Evolutionary conservation across 164 flowering plant genomes (phyloP).

Genomic region (Aristolochia californica): DNA sequence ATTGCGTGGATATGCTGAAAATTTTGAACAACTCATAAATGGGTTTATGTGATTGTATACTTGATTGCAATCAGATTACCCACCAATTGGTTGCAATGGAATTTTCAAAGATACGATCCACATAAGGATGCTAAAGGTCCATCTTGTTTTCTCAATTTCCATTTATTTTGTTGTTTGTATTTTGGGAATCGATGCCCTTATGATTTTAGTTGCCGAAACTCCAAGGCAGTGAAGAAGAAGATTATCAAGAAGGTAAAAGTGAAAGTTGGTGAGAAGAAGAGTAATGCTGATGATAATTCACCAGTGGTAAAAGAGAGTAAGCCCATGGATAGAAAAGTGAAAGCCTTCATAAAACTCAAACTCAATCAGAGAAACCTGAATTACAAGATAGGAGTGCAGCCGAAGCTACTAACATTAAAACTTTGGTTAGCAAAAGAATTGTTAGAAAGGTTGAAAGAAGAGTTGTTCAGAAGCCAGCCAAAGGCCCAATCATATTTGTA

Average conservation of each 20-base stretch:
- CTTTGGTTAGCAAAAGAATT: slow-evolving; percentile 18
- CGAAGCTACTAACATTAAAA: slow-evolving; percentile 23
- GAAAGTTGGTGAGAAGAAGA: slow-evolving; percentile 39
- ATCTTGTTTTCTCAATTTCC: no score
- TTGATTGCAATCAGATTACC: no score
- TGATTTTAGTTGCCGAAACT: slow-evolving; percentile 16
- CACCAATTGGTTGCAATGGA: no score
- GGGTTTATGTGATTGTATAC: no score
- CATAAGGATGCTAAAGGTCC: no score
- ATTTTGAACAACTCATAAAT: no score
- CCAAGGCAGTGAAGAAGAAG: slow-evolving; percentile 50
- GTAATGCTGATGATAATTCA: slow-evolving; percentile 13
- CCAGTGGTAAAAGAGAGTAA: slow-evolving; percentile 19
- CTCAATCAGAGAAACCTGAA: slow-evolving; percentile 18
- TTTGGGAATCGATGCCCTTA: no score
- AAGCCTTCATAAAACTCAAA: no score
- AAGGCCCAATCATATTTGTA: no score
- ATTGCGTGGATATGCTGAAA: no score
- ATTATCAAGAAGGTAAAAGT: slow-evolving; percentile 52
- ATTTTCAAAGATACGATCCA: no score
- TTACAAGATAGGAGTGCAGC: slow-evolving; percentile 25
- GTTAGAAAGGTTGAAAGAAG: slow-evolving; percentile 30
- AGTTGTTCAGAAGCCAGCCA: slow-evolving; percentile 11
- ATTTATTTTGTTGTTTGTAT: no score
- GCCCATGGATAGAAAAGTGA: slow-evolving; percentile 22